Evolutionary conservation across 176 grass and related monocot genomes (phyloP).

Genomic region (Avena sativa): DNA sequence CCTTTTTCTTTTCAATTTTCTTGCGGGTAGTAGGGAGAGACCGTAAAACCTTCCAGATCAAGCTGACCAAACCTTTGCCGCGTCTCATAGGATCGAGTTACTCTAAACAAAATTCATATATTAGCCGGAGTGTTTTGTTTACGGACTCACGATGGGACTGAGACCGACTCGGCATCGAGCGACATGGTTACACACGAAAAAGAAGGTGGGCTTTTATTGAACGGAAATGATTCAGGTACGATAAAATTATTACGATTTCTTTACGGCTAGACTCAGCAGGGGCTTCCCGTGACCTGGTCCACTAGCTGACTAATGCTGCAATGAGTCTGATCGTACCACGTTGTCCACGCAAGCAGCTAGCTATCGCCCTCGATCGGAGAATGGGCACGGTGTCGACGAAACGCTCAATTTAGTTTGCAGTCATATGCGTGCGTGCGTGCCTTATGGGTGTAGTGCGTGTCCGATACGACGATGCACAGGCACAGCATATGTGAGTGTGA

Average conservation of each 20-base stretch:
- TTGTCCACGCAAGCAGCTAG: neutral
- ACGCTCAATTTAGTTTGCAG: neutral
- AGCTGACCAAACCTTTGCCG: neutral
- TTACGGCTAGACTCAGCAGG: no score
- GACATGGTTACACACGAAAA: neutral
- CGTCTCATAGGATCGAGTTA: neutral
- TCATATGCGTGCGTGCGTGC: neutral
- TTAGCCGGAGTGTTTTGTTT: no score
- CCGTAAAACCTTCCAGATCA: neutral
- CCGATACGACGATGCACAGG: neutral
- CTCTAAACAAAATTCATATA: no score
- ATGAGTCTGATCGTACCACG: no score
- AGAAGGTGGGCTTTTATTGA: neutral
- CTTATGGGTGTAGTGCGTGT: constrained; percentile 30
- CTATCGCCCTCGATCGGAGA: neutral
- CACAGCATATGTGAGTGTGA: neutral
- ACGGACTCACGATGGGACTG: no score
- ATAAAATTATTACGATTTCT: no score
- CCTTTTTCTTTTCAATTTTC: no score
- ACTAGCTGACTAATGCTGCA: no score
- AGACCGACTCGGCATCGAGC: neutral
- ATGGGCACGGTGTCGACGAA: neutral
- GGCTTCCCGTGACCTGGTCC: no score
- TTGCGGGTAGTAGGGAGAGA: neutral
- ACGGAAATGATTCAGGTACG: no score